These are phyloP conservation scores for Huntiella bhutanensis DNA, from an alignment of 2,329 filamentous ascomycete species.

Conservation along the genomic window DNA sequence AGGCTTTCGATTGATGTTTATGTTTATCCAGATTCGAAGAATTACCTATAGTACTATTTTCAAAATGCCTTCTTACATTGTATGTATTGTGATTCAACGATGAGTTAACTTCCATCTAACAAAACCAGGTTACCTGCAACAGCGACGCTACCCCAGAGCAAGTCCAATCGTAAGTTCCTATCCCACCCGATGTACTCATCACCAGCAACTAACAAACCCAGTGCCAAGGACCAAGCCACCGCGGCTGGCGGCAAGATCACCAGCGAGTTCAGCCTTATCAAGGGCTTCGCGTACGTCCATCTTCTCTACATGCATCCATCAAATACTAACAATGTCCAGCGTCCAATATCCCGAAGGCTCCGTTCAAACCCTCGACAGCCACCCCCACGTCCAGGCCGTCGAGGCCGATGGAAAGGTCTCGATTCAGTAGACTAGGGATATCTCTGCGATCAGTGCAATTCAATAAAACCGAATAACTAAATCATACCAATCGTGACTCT, in stretches of 20 bases:
- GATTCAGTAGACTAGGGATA: background rate
- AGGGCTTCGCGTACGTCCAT: constrained; percentile 67
- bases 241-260: constrained; percentile 68
- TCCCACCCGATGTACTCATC: background rate
- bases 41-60: background rate
- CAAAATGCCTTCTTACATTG: constrained; percentile 39
- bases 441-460: too few species aligned
- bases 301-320: background rate
- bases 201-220: constrained; percentile 17
- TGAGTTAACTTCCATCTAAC: constrained; percentile 12
- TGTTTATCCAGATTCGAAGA: background rate
- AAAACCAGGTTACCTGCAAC: constrained; percentile 63
- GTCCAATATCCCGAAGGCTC: constrained; percentile 47
- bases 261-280: constrained; percentile 73
- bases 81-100: constrained; percentile 16
- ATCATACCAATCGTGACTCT: too few species aligned
- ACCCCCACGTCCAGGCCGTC: constrained; percentile 54
- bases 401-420: constrained; percentile 42
- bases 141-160: constrained; percentile 45
- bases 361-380: constrained; percentile 43
- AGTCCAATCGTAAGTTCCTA: constrained; percentile 40
- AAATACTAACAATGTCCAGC: background rate
- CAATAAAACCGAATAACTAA: too few species aligned
- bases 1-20: too few species aligned
- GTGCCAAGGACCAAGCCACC: constrained; percentile 56